Evolutionary conservation across 768 basidiomycete species (phyloP).

Genomic region (Russula sp.): DNA sequence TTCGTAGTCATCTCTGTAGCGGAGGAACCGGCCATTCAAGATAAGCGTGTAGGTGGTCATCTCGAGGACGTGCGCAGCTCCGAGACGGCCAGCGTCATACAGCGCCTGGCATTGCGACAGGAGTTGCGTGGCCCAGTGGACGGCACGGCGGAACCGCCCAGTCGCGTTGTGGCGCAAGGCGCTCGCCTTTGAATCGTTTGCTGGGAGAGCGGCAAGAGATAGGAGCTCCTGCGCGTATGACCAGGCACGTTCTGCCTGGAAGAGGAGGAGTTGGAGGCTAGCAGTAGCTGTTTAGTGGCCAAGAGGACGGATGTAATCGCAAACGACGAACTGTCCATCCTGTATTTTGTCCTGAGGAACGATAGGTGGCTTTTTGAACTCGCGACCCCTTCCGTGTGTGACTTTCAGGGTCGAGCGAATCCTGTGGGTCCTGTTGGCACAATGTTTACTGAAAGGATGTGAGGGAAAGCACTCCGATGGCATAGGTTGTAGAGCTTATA

Average conservation of each 20-base stretch:
- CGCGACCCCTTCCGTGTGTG: conserved; percentile 84
- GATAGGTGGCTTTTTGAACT: conserved; percentile 78
- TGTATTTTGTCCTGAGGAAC: conserved; percentile 64
- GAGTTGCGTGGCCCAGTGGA: conserved; percentile 72
- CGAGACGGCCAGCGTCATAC: conserved; percentile 46
- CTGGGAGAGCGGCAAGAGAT: conserved; percentile 41
- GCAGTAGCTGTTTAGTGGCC: conserved; percentile 14
- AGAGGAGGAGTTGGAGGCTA: conserved; percentile 77
- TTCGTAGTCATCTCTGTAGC: conserved; percentile 69
- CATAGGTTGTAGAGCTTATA: neutral
- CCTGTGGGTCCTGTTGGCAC: conserved; percentile 84
- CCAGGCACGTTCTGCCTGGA: conserved; percentile 92
- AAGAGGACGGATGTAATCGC: neutral
- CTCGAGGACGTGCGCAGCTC: conserved; percentile 58
- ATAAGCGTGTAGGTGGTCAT: conserved; percentile 73
- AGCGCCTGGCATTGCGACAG: conserved; percentile 67
- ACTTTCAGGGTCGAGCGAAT: conserved; percentile 77
- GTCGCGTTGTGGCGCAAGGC: conserved; percentile 69
- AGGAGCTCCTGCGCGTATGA: conserved; percentile 80
- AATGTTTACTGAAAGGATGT: conserved; percentile 68
- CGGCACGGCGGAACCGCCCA: conserved; percentile 72
- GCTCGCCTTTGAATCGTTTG: conserved; percentile 37
- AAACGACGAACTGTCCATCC: conserved; percentile 70
- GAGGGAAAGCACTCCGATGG: neutral
- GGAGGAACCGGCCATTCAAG: conserved; percentile 76